Percentiles rank a stretch among this genome's conserved stretches.
Evolutionary conservation across 305 asterid genomes (phyloP).

Genomic region (Fraxinus sp.): DNA sequence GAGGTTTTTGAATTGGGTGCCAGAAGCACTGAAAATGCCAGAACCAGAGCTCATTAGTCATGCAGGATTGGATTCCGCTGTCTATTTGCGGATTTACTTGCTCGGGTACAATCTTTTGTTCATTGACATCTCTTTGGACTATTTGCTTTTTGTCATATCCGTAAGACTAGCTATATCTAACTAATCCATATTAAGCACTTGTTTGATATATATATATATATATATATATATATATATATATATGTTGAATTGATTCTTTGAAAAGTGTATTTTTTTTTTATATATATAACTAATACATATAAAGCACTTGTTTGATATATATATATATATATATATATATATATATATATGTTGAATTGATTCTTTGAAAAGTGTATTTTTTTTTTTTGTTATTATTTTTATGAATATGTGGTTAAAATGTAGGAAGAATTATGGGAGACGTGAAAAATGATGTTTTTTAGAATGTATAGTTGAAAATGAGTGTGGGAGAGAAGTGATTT

Average conservation of each 20-base stretch:
- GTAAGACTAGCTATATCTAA: neutral
- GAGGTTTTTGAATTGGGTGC: conserved; percentile 91
- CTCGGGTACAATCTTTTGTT: conserved; percentile 54
- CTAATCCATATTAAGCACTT: neutral
- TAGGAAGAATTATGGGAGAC: neutral
- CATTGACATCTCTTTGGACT: conserved; percentile 8
- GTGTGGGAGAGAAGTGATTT: neutral
- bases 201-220: too few relatives aligned
- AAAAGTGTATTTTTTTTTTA: neutral
- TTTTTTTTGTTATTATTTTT: neutral
- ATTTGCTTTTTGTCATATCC: neutral
- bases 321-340: too few relatives aligned
- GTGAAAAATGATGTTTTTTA: neutral
- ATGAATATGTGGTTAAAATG: neutral
- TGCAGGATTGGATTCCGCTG: conserved; percentile 93
- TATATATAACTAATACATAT: neutral
- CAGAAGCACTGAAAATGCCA: conserved; percentile 87
- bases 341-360: neutral
- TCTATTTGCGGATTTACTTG: conserved; percentile 89
- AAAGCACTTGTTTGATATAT: neutral
- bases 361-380: neutral
- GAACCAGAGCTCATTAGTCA: conserved; percentile 92
- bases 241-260: neutral
- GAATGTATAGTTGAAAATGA: neutral
- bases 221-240: too few relatives aligned